phyloP scores from a whole-genome alignment of 345 rosid species.

The Angophora floribunda region DNA sequence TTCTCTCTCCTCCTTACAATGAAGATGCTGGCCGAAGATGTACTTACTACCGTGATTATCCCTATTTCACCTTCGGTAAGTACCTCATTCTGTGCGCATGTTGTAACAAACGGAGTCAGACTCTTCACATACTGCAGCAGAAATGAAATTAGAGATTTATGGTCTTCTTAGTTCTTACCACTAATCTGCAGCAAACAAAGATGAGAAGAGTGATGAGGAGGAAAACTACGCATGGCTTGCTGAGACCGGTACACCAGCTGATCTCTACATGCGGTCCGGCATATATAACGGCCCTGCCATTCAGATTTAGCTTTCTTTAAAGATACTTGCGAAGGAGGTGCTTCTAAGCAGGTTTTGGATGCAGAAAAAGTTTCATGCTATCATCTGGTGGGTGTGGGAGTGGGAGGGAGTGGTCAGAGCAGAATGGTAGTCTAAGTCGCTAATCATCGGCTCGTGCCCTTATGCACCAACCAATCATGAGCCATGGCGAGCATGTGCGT shows the following conservation, averaged over 20 bases:
- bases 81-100: not conserved
- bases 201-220: slow-evolving; percentile 27
- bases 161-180: not conserved
- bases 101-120: not conserved
- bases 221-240: slow-evolving; percentile 86
- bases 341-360: not conserved
- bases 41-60: slow-evolving; percentile 76
- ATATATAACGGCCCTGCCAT: slow-evolving; percentile 59
- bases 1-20: slow-evolving; percentile 82
- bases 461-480: not conserved
- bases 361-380: not conserved
- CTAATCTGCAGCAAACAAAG: slow-evolving; percentile 30
- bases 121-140: not conserved
- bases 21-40: slow-evolving; percentile 76
- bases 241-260: slow-evolving; percentile 58
- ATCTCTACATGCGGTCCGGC: slow-evolving; percentile 73
- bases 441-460: not conserved
- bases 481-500: not conserved
- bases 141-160: not conserved
- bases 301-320: slow-evolving; percentile 16
- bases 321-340: not conserved
- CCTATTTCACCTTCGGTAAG: slow-evolving; percentile 56
- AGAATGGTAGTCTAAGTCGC: not conserved
- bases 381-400: not conserved
- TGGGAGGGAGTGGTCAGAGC: not conserved